These are phyloP conservation scores for Emydomyces testavorans DNA, from an alignment of 2,329 filamentous ascomycete species.

Conservation along the genomic window DNA sequence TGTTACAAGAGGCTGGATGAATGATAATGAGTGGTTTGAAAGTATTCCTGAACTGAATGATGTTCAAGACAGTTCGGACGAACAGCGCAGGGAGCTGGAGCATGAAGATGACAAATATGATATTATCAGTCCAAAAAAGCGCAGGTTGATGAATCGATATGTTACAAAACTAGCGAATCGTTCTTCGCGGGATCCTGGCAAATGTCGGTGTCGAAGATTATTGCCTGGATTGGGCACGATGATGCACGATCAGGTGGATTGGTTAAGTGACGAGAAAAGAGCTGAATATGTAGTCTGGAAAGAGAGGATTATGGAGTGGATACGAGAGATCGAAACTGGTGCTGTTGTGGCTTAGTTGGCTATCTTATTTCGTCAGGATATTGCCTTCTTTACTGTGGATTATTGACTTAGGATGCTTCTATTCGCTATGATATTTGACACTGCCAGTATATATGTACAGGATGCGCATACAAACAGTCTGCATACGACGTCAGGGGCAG, in stretches of 20 bases:
- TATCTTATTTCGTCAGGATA: too few species aligned
- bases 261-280: slow-evolving; percentile 35
- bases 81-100: slow-evolving; percentile 8
- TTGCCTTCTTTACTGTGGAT: too few species aligned
- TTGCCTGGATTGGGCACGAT: slow-evolving; percentile 40
- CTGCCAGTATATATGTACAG: not conserved
- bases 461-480: too few species aligned
- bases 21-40: slow-evolving; percentile 56
- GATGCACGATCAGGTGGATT: slow-evolving; percentile 41
- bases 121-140: slow-evolving; percentile 22
- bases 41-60: slow-evolving; percentile 36
- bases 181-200: not conserved
- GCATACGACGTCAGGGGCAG: too few species aligned
- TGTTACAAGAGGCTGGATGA: slow-evolving; percentile 38
- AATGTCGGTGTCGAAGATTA: slow-evolving; percentile 25
- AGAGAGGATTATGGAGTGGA: slow-evolving; percentile 30
- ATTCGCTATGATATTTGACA: not conserved
- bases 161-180: slow-evolving; percentile 15
- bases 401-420: too few species aligned
- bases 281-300: slow-evolving; percentile 37
- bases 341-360: not conserved
- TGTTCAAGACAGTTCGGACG: slow-evolving; percentile 5
- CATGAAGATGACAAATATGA: slow-evolving; percentile 20
- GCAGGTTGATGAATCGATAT: slow-evolving; percentile 18
- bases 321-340: slow-evolving; percentile 25